Percentiles rank a stretch among this genome's conserved stretches.
phyloP scores from a whole-genome alignment of 2,329 filamentous ascomycete genomes.

The Epichloe typhina region DNA sequence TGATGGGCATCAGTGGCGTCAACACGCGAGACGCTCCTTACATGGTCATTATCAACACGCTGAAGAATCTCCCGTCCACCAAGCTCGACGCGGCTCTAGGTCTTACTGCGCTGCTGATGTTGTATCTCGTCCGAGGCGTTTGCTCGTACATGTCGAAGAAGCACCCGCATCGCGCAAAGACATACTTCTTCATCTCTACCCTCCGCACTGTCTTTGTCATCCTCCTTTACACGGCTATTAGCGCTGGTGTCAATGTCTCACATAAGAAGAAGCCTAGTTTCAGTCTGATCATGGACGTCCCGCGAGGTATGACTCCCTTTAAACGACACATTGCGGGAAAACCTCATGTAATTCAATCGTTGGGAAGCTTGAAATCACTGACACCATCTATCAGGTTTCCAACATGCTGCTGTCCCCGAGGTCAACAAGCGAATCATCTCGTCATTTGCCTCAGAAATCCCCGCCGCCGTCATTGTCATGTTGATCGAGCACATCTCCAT shows the following conservation, averaged over 20 bases:
- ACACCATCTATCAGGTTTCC: conserved; percentile 39
- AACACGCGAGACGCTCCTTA: conserved; percentile 37
- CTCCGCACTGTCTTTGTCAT: conserved; percentile 72
- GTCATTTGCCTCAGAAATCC: conserved; percentile 51
- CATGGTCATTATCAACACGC: conserved; percentile 36
- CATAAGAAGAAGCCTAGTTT: conserved; percentile 42
- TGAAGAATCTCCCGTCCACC: conserved; percentile 32
- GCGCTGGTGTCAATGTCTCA: conserved; percentile 55
- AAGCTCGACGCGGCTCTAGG: conserved; percentile 62
- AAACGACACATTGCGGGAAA: not conserved
- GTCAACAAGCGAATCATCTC: conserved; percentile 48
- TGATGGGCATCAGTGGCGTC: conserved; percentile 36
- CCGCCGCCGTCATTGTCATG: conserved; percentile 63
- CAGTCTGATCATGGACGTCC: conserved; percentile 53
- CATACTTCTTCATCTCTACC: conserved; percentile 68
- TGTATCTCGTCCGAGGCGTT: conserved; percentile 51
- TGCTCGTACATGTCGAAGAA: conserved; percentile 54
- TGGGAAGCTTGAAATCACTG: not conserved
- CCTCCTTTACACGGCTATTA: conserved; percentile 65
- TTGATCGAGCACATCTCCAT: conserved; percentile 75
- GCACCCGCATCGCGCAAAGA: conserved; percentile 51
- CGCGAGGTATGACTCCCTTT: conserved; percentile 38
- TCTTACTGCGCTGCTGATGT: conserved; percentile 51
- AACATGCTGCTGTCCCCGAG: conserved; percentile 51
- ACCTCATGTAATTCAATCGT: not conserved